phyloP scores from a whole-genome alignment of 306 rosid genomes.

The Abrus pulchellus region DNA sequence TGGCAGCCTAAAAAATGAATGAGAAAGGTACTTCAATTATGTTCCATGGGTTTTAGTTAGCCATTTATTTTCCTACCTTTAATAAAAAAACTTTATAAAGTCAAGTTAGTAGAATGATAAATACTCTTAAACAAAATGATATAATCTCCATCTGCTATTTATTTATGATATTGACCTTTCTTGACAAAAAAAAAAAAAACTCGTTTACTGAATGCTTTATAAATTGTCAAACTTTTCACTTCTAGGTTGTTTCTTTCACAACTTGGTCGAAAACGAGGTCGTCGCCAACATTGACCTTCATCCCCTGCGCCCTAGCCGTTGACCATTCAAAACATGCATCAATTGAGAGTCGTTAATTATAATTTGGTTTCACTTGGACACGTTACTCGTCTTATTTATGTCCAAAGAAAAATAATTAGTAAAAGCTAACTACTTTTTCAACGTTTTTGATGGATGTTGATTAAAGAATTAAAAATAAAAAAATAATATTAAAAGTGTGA shows the following conservation, averaged over 20 bases:
- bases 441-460: no score
- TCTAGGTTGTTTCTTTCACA: slow-evolving; percentile 24
- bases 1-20: neutral
- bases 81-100: neutral
- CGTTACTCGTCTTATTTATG: neutral
- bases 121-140: neutral
- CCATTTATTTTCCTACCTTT: slow-evolving; percentile 13
- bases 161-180: slow-evolving; percentile 30
- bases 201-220: slow-evolving; percentile 38
- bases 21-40: slow-evolving; percentile 15
- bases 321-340: neutral
- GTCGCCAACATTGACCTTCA: slow-evolving; percentile 26
- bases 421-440: no score
- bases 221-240: neutral
- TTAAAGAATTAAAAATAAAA: no score
- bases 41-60: neutral
- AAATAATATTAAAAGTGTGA: no score
- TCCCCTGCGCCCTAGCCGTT: neutral
- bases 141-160: neutral
- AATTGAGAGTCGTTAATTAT: neutral
- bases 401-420: neutral
- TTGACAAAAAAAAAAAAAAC: slow-evolving; percentile 27
- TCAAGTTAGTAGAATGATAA: neutral
- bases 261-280: neutral
- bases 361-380: neutral